Percentiles rank a stretch among this genome's conserved stretches.
phyloP scores from a whole-genome alignment of 352 stramenopile genomes.

The Globisporangium radiosum region DNA sequence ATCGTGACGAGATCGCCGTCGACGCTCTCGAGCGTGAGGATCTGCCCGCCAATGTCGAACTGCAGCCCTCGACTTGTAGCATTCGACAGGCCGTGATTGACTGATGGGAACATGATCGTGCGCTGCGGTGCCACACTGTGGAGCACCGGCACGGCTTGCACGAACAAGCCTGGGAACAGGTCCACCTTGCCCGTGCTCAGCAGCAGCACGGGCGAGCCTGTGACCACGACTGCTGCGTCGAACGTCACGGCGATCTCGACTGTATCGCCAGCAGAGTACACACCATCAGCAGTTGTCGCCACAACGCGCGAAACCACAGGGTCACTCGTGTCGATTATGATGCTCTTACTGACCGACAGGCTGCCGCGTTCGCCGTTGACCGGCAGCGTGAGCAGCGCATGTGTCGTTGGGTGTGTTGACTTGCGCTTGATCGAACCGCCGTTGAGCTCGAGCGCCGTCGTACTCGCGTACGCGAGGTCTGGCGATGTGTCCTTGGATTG shows the following conservation, averaged over 20 bases:
- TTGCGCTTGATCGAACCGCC: slow-evolving; percentile 46
- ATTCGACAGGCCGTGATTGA: slow-evolving; percentile 44
- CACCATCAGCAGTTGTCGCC: slow-evolving; percentile 19
- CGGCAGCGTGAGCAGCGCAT: slow-evolving; percentile 42
- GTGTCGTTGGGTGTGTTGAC: slow-evolving; percentile 41
- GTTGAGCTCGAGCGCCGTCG: slow-evolving; percentile 46
- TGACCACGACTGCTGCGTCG: slow-evolving; percentile 51
- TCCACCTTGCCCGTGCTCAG: slow-evolving; percentile 45
- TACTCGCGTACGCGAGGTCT: slow-evolving; percentile 54
- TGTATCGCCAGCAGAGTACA: slow-evolving; percentile 58
- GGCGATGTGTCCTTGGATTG: slow-evolving; percentile 61
- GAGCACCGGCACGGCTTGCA: slow-evolving; percentile 28
- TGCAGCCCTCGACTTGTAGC: slow-evolving; percentile 32
- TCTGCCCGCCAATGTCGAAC: slow-evolving; percentile 41
- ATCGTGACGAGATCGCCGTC: slow-evolving; percentile 39
- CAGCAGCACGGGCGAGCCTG: slow-evolving; percentile 32
- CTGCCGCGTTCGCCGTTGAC: slow-evolving; percentile 48
- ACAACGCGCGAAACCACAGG: slow-evolving; percentile 41
- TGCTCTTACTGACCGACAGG: slow-evolving; percentile 62
- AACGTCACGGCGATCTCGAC: slow-evolving; percentile 55
- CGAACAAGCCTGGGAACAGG: slow-evolving; percentile 44
- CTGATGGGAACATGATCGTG: slow-evolving; percentile 42
- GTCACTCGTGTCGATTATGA: slow-evolving; percentile 61
- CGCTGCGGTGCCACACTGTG: slow-evolving; percentile 11
- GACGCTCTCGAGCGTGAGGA: slow-evolving; percentile 47